phyloP scores from a whole-genome alignment of 768 basidiomycete species.

The Tricholoma bakamatsutake region DNA sequence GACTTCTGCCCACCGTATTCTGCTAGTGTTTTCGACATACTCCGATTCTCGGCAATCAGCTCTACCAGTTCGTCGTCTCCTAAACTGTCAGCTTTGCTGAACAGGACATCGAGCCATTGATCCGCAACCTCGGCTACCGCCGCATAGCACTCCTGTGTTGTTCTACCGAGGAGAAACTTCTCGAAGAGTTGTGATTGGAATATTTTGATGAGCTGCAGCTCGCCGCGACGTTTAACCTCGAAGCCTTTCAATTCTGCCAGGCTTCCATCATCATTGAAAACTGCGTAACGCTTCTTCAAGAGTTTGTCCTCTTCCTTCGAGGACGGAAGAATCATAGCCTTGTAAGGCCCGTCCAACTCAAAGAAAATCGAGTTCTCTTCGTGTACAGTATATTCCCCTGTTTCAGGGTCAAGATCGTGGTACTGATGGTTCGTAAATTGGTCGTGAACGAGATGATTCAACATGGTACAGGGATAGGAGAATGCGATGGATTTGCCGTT shows the following conservation, averaged over 20 bases:
- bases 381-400: constrained; percentile 79
- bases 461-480: constrained; percentile 99
- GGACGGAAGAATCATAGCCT: constrained; percentile 97
- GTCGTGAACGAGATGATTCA: constrained; percentile 95
- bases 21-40: constrained; percentile 94
- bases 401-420: constrained; percentile 82
- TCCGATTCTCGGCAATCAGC: constrained; percentile 96
- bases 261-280: constrained; percentile 96
- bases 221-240: constrained; percentile 96
- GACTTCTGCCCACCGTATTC: constrained; percentile 98
- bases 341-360: constrained; percentile 97
- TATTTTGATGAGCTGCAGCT: constrained; percentile 97
- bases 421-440: constrained; percentile 98
- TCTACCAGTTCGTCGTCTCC: constrained; percentile 92
- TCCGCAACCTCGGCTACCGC: constrained; percentile 92
- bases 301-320: constrained; percentile 99
- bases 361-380: constrained; percentile 99
- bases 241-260: constrained; percentile 99
- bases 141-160: constrained; percentile 92
- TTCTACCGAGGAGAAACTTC: constrained; percentile 89
- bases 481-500: constrained; percentile 85
- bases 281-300: constrained; percentile 97
- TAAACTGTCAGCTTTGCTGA: constrained; percentile 77
- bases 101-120: constrained; percentile 96
- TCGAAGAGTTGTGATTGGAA: constrained; percentile 99